These are phyloP conservation scores for Aspergillus costaricaensis DNA, from an alignment of 2,329 filamentous ascomycete genomes.

Conservation along the genomic window DNA sequence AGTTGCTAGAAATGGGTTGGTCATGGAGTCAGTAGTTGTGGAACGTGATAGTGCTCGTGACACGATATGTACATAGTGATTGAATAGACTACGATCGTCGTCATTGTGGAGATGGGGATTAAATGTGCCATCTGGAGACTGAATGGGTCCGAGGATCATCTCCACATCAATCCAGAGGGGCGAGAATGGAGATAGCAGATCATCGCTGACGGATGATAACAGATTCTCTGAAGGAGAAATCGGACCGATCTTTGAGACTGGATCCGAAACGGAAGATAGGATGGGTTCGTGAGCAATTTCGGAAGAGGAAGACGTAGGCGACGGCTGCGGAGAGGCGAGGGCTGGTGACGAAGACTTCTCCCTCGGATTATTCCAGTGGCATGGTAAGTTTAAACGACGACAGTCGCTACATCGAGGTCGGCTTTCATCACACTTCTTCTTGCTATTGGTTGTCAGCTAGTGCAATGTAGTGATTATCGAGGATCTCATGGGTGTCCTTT, in stretches of 20 bases:
- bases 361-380: constrained; percentile 17
- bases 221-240: background rate
- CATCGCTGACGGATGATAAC: background rate
- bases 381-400: constrained; percentile 27
- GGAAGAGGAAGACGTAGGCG: background rate
- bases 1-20: constrained; percentile 30
- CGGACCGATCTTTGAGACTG: background rate
- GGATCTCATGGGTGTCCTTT: background rate
- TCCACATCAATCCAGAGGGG: constrained; percentile 17
- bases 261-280: background rate
- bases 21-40: constrained; percentile 20
- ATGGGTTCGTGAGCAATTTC: constrained; percentile 8
- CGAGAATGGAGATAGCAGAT: background rate
- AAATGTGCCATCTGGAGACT: constrained; percentile 10
- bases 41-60: constrained; percentile 28
- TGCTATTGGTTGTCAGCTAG: constrained; percentile 10
- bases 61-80: constrained; percentile 33
- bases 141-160: constrained; percentile 5
- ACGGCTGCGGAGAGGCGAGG: background rate
- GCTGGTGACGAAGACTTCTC: no score
- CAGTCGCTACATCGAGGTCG: constrained; percentile 30
- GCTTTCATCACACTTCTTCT: constrained; percentile 30
- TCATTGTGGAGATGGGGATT: constrained; percentile 27
- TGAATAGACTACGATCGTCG: constrained; percentile 32
- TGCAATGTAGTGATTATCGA: no score